Evolutionary conservation across 306 rosid species (phyloP).

Genomic region (Castanea crenata): DNA sequence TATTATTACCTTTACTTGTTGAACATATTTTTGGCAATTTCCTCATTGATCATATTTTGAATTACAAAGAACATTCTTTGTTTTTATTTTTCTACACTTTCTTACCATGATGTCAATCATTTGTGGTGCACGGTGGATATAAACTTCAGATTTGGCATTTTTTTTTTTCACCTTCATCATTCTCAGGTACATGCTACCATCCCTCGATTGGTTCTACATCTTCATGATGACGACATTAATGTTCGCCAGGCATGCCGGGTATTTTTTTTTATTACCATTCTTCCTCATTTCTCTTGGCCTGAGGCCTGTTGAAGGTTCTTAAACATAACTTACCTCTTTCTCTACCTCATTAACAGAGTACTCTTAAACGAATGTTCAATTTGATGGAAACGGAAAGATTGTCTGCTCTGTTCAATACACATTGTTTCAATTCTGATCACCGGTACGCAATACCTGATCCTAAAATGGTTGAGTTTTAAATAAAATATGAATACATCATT

Average conservation of each 20-base stretch:
- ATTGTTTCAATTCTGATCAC: conserved; percentile 80
- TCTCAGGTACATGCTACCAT: conserved; percentile 75
- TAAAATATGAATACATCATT: conserved; percentile 2
- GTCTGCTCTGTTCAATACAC: conserved; percentile 46
- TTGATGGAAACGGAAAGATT: conserved; percentile 69
- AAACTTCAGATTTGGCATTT: neutral
- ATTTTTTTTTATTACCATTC: conserved; percentile 32
- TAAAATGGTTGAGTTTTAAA: conserved; percentile 13
- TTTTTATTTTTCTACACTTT: neutral
- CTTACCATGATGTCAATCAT: neutral
- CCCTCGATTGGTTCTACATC: conserved; percentile 90
- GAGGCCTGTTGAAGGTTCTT: conserved; percentile 11
- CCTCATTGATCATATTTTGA: neutral
- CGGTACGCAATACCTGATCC: conserved; percentile 45
- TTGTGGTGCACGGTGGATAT: neutral
- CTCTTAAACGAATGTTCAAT: conserved; percentile 65
- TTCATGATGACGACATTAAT: conserved; percentile 68
- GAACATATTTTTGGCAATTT: neutral
- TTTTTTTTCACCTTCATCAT: neutral
- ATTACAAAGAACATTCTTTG: neutral
- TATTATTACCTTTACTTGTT: neutral
- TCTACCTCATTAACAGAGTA: conserved; percentile 42
- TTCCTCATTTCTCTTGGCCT: conserved; percentile 24
- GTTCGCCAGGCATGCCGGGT: conserved; percentile 98
- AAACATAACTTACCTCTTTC: conserved; percentile 15